Percentiles rank a stretch among this genome's conserved stretches.
phyloP scores from a whole-genome alignment of 257 asterid species.

The Salvia rosmarinus region DNA sequence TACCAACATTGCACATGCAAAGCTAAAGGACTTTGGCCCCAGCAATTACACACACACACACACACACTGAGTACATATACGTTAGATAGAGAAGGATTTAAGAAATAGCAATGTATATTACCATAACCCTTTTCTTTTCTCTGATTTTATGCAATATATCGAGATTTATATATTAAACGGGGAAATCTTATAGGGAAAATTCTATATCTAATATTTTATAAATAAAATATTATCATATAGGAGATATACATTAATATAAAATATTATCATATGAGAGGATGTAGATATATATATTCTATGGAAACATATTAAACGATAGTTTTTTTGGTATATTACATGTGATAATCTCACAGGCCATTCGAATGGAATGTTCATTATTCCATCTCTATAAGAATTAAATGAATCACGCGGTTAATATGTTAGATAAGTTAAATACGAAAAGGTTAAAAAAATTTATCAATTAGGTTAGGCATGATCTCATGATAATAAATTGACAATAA shows the following conservation, averaged over 20 bases:
- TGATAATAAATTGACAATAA: constrained; percentile 11
- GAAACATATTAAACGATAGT: neutral
- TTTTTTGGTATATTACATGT: neutral
- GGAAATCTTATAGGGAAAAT: too few relatives aligned
- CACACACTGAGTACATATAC: neutral
- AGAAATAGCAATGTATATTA: too few relatives aligned
- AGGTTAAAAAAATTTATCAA: neutral
- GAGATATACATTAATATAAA: too few relatives aligned
- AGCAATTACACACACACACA: neutral
- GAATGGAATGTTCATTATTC: neutral
- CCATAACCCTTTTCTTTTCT: neutral
- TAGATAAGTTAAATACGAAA: neutral
- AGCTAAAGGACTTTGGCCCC: constrained; percentile 29
- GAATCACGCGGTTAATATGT: neutral
- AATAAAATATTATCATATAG: too few relatives aligned
- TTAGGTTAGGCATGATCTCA: constrained; percentile 22
- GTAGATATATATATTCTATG: too few relatives aligned
- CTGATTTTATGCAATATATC: neutral
- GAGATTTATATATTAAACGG: neutral
- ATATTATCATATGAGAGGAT: too few relatives aligned
- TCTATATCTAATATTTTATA: too few relatives aligned
- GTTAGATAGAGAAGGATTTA: too few relatives aligned
- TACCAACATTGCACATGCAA: constrained; percentile 31
- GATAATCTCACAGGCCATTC: neutral
- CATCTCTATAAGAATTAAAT: neutral